These are phyloP conservation scores for Boletus patriciae DNA, from an alignment of 768 basidiomycete species.

Conservation along the genomic window DNA sequence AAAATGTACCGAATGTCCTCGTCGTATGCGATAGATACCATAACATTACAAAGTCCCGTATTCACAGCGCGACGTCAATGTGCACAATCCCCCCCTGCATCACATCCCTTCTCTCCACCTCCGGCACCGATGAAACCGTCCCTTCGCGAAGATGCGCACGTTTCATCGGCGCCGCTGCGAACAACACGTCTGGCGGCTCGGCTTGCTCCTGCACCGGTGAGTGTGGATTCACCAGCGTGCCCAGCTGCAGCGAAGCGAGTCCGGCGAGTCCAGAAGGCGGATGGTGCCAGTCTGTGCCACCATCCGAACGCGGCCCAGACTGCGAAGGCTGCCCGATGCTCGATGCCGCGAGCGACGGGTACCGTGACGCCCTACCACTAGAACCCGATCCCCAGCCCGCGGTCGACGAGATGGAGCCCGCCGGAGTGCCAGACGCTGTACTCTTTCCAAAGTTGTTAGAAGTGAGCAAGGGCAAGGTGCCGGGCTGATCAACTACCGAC, in stretches of 20 bases:
- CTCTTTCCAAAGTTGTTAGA: conserved; percentile 30
- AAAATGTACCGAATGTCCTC: too few relatives aligned
- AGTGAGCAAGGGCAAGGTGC: conserved; percentile 22
- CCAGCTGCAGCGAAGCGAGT: conserved; percentile 14
- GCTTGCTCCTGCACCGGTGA: conserved; percentile 17
- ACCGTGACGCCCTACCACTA: conserved; percentile 24
- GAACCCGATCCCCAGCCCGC: conserved; percentile 13
- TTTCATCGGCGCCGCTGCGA: background rate
- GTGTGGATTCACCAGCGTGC: conserved; percentile 22
- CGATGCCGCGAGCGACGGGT: conserved; percentile 29
- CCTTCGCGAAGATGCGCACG: conserved; percentile 26
- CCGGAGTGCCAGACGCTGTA: conserved; percentile 12
- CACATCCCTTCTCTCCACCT: conserved; percentile 24
- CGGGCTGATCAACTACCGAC: background rate
- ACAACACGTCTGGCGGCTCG: background rate
- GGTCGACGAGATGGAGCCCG: conserved; percentile 19
- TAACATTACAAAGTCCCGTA: conserved; percentile 8
- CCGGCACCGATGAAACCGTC: conserved; percentile 17
- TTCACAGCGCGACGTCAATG: conserved; percentile 28
- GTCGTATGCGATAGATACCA: conserved; percentile 13
- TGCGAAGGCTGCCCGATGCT: conserved; percentile 11
- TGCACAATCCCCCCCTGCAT: conserved; percentile 24
- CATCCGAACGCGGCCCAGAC: conserved; percentile 12
- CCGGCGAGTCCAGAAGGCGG: conserved; percentile 25
- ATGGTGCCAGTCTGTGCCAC: conserved; percentile 25